These are phyloP conservation scores for Aspergillus funiculosus DNA, from an alignment of 495 filamentous ascomycete species.

Conservation along the genomic window DNA sequence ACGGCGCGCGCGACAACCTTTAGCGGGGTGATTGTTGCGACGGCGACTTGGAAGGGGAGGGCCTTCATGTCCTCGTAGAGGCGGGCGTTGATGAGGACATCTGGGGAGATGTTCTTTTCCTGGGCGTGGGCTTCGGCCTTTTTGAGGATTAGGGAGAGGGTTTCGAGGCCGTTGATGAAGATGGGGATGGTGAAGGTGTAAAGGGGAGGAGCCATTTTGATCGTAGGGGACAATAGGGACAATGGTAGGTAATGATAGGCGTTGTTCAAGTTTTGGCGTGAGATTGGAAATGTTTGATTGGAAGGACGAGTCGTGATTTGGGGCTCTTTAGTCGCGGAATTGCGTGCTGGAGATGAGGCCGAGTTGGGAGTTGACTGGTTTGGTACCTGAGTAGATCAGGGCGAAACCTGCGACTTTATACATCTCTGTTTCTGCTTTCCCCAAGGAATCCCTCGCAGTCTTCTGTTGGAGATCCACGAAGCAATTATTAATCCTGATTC, in stretches of 20 bases:
- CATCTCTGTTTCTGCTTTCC: too few relatives aligned
- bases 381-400: neutral
- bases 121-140: slow-evolving; percentile 18
- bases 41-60: slow-evolving; percentile 42
- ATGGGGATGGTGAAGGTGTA: slow-evolving; percentile 17
- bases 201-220: slow-evolving; percentile 12
- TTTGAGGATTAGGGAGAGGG: slow-evolving; percentile 18
- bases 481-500: neutral
- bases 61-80: slow-evolving; percentile 42
- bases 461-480: too few relatives aligned
- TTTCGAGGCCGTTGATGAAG: slow-evolving; percentile 17
- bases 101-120: slow-evolving; percentile 14
- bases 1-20: slow-evolving; percentile 26
- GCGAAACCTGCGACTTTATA: too few relatives aligned
- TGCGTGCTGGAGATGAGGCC: too few relatives aligned
- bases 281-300: neutral
- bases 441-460: too few relatives aligned
- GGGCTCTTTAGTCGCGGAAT: neutral
- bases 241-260: neutral
- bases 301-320: neutral
- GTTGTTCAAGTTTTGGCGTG: neutral
- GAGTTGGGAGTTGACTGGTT: too few relatives aligned
- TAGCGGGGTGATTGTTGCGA: slow-evolving; percentile 25
- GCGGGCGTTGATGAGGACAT: slow-evolving; percentile 9
- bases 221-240: neutral